Evolutionary conservation across 129 eudicot species (phyloP).

Genomic region (Deinandra increscens): DNA sequence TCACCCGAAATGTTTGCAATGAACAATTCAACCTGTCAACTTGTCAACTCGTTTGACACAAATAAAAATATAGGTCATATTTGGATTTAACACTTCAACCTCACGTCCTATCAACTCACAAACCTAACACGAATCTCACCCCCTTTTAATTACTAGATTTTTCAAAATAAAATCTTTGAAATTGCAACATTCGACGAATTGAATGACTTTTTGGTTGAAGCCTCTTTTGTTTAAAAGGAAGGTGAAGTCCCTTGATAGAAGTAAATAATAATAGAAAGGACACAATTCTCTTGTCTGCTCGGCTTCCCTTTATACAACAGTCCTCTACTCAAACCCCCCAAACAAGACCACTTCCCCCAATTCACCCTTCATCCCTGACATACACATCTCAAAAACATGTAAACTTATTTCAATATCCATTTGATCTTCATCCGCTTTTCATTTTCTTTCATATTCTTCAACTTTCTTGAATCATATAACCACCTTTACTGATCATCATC

Average conservation of each 20-base stretch:
- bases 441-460: slow-evolving; percentile 9
- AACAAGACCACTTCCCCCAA: slow-evolving; percentile 38
- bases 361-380: slow-evolving; percentile 35
- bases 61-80: no score
- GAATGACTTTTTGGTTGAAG: no score
- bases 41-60: no score
- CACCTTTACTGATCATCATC: slow-evolving; percentile 24
- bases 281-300: slow-evolving; percentile 19
- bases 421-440: slow-evolving; percentile 22
- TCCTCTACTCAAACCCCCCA: slow-evolving; percentile 24
- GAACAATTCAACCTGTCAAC: no score
- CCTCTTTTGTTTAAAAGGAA: no score
- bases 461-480: background rate
- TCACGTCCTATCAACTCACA: no score
- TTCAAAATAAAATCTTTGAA: no score
- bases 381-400: slow-evolving; percentile 2
- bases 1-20: no score
- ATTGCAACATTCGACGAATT: no score
- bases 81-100: no score
- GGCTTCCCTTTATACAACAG: slow-evolving; percentile 39
- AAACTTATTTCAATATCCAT: slow-evolving; percentile 9
- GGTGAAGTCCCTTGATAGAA: background rate
- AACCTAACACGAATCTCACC: no score
- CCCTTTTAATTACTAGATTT: no score
- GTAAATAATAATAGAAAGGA: slow-evolving; percentile 5